These are phyloP conservation scores for Aspergillus candidus DNA, from an alignment of 2,329 filamentous ascomycete genomes.

Conservation along the genomic window DNA sequence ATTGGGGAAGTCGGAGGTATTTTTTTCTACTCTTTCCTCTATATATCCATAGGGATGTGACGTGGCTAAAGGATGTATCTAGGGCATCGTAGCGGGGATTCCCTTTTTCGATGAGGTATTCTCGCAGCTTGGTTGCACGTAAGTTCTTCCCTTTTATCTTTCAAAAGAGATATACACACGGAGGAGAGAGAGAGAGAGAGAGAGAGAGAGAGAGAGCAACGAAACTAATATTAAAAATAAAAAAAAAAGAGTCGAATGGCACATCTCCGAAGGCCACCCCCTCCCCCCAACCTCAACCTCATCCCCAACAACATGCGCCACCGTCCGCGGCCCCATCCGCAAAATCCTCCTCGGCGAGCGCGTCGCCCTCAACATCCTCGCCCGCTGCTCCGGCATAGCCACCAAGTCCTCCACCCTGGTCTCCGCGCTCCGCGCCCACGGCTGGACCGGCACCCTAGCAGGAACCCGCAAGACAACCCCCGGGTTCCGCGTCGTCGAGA, in stretches of 20 bases:
- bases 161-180: too few relatives aligned
- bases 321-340: slow-evolving; percentile 76
- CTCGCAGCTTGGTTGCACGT: slow-evolving; percentile 74
- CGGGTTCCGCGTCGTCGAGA: slow-evolving; percentile 90
- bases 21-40: neutral
- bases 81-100: slow-evolving; percentile 80
- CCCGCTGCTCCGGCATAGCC: slow-evolving; percentile 86
- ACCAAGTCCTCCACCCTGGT: slow-evolving; percentile 51
- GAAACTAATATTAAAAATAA: neutral
- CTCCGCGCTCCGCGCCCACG: slow-evolving; percentile 50
- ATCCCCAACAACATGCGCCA: slow-evolving; percentile 63
- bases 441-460: slow-evolving; percentile 78
- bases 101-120: slow-evolving; percentile 97
- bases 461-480: slow-evolving; percentile 96
- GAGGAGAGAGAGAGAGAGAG: too few relatives aligned
- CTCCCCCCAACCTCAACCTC: slow-evolving; percentile 57
- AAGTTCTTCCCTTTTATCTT: slow-evolving; percentile 27
- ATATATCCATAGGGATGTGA: neutral
- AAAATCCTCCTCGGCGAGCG: slow-evolving; percentile 85
- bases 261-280: slow-evolving; percentile 65
- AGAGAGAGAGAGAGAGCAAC: neutral
- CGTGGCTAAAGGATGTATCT: slow-evolving; percentile 2
- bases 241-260: slow-evolving; percentile 84
- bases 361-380: slow-evolving; percentile 84
- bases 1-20: slow-evolving; percentile 52